Conservation (phyloP, 495 filamentous ascomycete species). For the Thozetella sp. region DNA sequence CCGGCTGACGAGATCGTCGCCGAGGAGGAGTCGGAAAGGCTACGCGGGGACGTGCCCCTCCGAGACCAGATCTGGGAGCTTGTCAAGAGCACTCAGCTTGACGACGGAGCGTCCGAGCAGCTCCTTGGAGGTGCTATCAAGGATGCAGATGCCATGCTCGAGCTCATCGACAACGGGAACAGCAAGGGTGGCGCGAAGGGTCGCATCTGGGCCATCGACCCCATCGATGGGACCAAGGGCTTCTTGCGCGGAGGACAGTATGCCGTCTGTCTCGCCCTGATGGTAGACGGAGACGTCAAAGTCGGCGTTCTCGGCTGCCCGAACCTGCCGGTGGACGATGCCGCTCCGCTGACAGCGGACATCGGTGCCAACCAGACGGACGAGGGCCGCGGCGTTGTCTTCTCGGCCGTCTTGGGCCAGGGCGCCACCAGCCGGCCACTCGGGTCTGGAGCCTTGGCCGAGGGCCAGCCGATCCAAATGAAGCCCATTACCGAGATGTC, state of each 20-base stretch:
- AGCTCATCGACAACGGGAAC: constrained; percentile 81
- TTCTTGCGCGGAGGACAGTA: constrained; percentile 98
- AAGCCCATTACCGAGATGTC: constrained; percentile 70
- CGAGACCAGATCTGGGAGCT: constrained; percentile 80
- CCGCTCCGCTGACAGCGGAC: constrained; percentile 63
- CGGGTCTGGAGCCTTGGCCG: constrained; percentile 54
- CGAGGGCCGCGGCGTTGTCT: constrained; percentile 75
- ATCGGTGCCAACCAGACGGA: constrained; percentile 70
- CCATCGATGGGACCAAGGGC: constrained; percentile 96
- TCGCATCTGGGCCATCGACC: constrained; percentile 95
- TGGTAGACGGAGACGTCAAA: constrained; percentile 93
- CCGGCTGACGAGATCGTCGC: constrained; percentile 89
- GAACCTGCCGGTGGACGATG: constrained; percentile 85
- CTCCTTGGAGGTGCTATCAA: constrained; percentile 72
- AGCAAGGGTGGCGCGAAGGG: constrained; percentile 78
- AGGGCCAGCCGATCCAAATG: constrained; percentile 74
- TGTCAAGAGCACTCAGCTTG: constrained; percentile 71
- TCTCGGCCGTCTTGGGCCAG: constrained; percentile 74
- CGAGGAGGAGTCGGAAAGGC: constrained; percentile 85
- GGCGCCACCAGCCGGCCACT: constrained; percentile 80
- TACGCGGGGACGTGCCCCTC: constrained; percentile 68
- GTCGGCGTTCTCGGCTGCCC: constrained; percentile 94
- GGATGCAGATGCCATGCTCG: constrained; percentile 75
- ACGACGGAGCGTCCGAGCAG: constrained; percentile 62
- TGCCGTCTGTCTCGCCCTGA: constrained; percentile 87